Conservation (phyloP, 306 rosid genomes). For the Medicago lupulina region DNA sequence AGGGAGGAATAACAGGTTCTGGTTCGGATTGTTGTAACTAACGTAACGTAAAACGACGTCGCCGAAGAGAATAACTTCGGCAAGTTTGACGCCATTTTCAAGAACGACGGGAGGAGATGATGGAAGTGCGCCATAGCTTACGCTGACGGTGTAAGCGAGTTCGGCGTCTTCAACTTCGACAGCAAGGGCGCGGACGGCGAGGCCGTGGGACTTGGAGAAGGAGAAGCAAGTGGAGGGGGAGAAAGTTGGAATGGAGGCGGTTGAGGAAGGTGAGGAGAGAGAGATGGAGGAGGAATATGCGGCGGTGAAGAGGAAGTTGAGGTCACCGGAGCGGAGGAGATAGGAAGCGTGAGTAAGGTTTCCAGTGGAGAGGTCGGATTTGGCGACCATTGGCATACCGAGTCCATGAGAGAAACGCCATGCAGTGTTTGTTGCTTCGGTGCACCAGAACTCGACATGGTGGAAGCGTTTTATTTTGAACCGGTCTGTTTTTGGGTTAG, state of each 20-base stretch:
- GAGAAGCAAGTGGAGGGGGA: constrained; percentile 51
- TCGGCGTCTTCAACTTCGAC: constrained; percentile 74
- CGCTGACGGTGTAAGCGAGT: constrained; percentile 60
- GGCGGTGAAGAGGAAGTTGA: constrained; percentile 84
- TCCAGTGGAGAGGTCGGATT: constrained; percentile 87
- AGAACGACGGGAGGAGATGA: constrained; percentile 53
- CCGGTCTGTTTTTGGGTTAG: constrained; percentile 75
- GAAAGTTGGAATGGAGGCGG: constrained; percentile 72
- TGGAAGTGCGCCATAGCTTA: constrained; percentile 66
- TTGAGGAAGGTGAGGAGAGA: constrained; percentile 13
- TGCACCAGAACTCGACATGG: constrained; percentile 88
- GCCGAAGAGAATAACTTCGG: constrained; percentile 79
- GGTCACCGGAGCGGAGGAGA: constrained; percentile 85
- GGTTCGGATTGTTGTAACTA: constrained; percentile 54
- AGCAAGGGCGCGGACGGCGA: constrained; percentile 80
- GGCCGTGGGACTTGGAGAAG: constrained; percentile 72
- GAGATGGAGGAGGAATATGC: constrained; percentile 75
- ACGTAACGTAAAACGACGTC: constrained; percentile 84
- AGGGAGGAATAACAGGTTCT: constrained; percentile 65
- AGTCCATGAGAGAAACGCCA: constrained; percentile 83
- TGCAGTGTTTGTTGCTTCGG: constrained; percentile 80
- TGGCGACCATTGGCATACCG: constrained; percentile 77
- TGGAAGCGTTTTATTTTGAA: constrained; percentile 71
- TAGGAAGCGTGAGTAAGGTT: constrained; percentile 79
- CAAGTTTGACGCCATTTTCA: constrained; percentile 48